These are phyloP conservation scores for Aureobasidium pullulans DNA, from an alignment of 2,329 filamentous ascomycete genomes.

Conservation along the genomic window DNA sequence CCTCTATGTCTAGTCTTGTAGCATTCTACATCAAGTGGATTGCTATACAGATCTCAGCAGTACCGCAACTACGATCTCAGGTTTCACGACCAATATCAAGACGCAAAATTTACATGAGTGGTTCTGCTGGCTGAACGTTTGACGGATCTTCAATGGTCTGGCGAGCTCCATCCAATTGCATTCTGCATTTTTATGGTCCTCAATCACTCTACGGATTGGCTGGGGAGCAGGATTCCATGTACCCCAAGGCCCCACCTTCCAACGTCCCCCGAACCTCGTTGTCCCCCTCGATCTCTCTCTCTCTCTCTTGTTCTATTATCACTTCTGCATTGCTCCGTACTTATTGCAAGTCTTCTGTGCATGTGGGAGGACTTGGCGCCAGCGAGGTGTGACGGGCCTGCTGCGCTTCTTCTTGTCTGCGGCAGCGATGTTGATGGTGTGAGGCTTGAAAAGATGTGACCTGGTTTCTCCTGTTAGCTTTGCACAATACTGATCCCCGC, in stretches of 20 bases:
- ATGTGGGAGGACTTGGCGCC: neutral
- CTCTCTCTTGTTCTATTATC: no score
- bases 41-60: no score
- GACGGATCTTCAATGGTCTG: neutral
- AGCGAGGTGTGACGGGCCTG: neutral
- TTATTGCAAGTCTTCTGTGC: neutral
- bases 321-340: neutral
- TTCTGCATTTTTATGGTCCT: neutral
- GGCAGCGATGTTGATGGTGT: neutral
- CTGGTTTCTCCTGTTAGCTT: neutral
- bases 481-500: neutral
- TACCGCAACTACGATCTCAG: no score
- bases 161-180: neutral
- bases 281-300: neutral
- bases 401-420: neutral
- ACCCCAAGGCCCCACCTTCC: no score
- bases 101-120: neutral
- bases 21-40: no score
- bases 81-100: neutral
- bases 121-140: neutral
- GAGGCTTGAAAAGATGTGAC: neutral
- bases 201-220: neutral
- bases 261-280: neutral
- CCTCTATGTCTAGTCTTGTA: no score
- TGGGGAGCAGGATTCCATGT: neutral